Percentiles rank a stretch among this genome's conserved stretches.
phyloP scores from a whole-genome alignment of 257 asterid genomes.

The Primulina huaijiensis region DNA sequence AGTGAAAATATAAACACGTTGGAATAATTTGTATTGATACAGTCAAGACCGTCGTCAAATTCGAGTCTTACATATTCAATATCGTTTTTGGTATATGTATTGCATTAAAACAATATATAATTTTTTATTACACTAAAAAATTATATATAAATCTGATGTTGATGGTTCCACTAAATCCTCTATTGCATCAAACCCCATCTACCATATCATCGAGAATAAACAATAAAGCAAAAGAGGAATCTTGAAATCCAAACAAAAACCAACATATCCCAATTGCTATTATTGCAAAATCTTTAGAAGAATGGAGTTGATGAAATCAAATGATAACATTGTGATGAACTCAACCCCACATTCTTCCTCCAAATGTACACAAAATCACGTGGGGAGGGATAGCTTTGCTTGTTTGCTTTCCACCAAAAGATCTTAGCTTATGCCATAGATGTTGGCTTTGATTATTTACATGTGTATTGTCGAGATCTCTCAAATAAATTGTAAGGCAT shows the following conservation, averaged over 20 bases:
- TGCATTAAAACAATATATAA: no score
- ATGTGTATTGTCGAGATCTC: not conserved
- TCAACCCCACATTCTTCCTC: not conserved
- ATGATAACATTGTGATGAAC: not conserved
- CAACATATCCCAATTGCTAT: not conserved
- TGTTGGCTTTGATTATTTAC: not conserved
- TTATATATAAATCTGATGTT: no score
- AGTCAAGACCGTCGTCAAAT: no score
- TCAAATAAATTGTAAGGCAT: not conserved
- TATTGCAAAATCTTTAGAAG: not conserved
- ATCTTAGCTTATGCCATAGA: not conserved
- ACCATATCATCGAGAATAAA: not conserved
- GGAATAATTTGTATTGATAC: no score
- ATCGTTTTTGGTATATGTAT: no score
- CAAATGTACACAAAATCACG: not conserved
- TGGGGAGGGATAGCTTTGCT: not conserved
- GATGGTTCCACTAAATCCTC: not conserved
- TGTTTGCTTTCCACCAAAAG: not conserved
- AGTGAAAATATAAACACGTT: no score
- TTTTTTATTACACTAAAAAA: no score
- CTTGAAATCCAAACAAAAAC: not conserved
- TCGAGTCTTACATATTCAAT: no score
- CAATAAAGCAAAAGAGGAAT: no score
- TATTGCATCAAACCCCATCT: not conserved
- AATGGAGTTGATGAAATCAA: not conserved